phyloP scores from a whole-genome alignment of 768 basidiomycete genomes.

The Psilocybe cyanescens region DNA sequence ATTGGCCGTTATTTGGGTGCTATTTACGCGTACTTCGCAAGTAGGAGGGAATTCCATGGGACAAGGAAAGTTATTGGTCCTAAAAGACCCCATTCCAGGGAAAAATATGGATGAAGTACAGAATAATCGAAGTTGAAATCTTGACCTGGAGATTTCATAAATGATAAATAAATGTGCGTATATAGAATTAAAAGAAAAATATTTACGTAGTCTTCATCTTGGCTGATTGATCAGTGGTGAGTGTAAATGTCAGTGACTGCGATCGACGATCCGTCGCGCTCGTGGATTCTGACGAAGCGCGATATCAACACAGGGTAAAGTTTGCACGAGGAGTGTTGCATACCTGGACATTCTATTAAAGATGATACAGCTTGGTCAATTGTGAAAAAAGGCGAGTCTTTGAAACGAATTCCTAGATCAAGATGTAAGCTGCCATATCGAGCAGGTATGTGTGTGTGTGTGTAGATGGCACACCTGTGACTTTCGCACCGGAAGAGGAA shows the following conservation, averaged over 20 bases:
- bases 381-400: constrained; percentile 77
- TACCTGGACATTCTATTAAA: constrained; percentile 82
- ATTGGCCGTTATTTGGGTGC: constrained; percentile 67
- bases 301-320: constrained; percentile 3
- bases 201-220: constrained; percentile 66
- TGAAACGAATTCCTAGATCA: constrained; percentile 69
- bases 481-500: constrained; percentile 29
- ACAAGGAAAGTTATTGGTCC: constrained; percentile 56
- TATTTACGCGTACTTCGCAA: constrained; percentile 90
- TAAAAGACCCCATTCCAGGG: constrained; percentile 54
- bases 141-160: constrained; percentile 45
- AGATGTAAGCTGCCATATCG: constrained; percentile 18
- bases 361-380: constrained; percentile 67
- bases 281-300: constrained; percentile 60
- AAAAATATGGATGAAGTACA: constrained; percentile 87
- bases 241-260: constrained; percentile 61
- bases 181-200: constrained; percentile 8
- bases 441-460: constrained; percentile 12
- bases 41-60: constrained; percentile 91
- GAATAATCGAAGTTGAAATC: constrained; percentile 83
- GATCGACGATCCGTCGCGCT: constrained; percentile 79
- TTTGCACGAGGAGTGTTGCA: constrained; percentile 4
- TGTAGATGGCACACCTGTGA: constrained; percentile 28
- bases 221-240: constrained; percentile 63
- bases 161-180: constrained; percentile 8